These are phyloP conservation scores for Allomyces macrogynus DNA, from an alignment of 192 early-diverging fungal genomes.

Conservation along the genomic window DNA sequence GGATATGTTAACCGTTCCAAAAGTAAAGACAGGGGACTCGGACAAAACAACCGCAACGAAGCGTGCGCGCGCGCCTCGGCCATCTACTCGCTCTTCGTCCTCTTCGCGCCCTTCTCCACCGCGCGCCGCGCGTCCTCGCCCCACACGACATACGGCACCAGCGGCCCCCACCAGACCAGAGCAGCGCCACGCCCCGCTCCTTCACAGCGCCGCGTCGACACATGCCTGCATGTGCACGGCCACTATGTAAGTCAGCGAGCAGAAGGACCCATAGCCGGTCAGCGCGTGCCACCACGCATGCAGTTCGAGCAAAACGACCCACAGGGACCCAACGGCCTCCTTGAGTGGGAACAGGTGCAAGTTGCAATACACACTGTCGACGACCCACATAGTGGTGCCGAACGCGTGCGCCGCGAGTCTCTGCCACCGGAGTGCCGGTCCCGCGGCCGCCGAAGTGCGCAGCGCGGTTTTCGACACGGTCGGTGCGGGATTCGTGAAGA, in stretches of 20 bases:
- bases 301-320: conserved; percentile 14
- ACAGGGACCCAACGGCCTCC: conserved; percentile 13
- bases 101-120: background rate
- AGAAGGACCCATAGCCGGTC: conserved; percentile 8
- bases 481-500: too few relatives aligned
- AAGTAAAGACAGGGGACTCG: too few relatives aligned
- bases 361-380: conserved; percentile 19
- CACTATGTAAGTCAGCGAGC: background rate
- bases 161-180: too few relatives aligned
- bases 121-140: background rate
- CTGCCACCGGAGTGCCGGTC: background rate
- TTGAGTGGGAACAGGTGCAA: conserved; percentile 7
- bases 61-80: too few relatives aligned
- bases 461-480: too few relatives aligned
- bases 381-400: conserved; percentile 17
- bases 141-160: background rate
- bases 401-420: conserved; percentile 3
- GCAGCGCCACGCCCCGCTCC: too few relatives aligned
- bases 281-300: conserved; percentile 28
- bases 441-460: too few relatives aligned
- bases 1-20: too few relatives aligned
- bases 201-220: background rate
- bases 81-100: background rate
- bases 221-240: background rate
- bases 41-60: background rate